Evolutionary conservation across 2,329 filamentous ascomycete genomes (phyloP), one percentile per base, ranked within the genome.

Genomic region (Aspergillus neotritici): DNA sequence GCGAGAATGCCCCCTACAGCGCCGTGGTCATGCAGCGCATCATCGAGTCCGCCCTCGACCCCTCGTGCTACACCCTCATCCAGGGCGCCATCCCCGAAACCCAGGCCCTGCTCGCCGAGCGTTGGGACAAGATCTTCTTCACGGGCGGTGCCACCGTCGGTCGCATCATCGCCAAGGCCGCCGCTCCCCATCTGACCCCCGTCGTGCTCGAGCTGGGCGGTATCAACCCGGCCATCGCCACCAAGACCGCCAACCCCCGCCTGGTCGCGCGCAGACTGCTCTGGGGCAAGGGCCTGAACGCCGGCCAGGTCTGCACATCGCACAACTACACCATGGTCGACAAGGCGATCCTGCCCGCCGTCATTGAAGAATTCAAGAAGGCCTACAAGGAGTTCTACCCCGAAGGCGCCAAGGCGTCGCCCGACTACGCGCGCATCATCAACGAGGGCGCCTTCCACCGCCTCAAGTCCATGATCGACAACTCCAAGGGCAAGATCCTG

Each of bases 111-210:
- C 77, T 98, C 29, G 81, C 91, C 45, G 80, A 89, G 71, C 91
- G 91, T 66, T 98, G 90, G 84, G 90, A 94, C 71, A 97, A 96
- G 78, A 94, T 98, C 60, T 90, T 93, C 74, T 98, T 95, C 72
- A 98, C 93, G 1, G 93, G 93, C 42, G 83, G 82, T 57, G 77
- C 78, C 40, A 71, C 64, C 21, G 88, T 96, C 13, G 93, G 87
- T 60, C 88, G 84, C 61, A 90, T 97, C 58, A 83, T 97, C 41
- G 80, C 87, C 37, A 83, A 90, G 66, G 95, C 94, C 65, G 93
- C 91, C 0, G 91, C 93, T 47, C 81, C 88, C 61, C 84, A 87
- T 31, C 76, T 95, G 48, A 97, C 93, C 0, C 93, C 93, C 0
- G 83, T 94, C 15, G 79, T 83, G 8, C 80, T 97, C 37, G 93